A percentile compares a stretch with the other conserved stretches of the same genome.
Conservation (phyloP, 495 filamentous ascomycete genomes). For the Letharia columbiana region DNA sequence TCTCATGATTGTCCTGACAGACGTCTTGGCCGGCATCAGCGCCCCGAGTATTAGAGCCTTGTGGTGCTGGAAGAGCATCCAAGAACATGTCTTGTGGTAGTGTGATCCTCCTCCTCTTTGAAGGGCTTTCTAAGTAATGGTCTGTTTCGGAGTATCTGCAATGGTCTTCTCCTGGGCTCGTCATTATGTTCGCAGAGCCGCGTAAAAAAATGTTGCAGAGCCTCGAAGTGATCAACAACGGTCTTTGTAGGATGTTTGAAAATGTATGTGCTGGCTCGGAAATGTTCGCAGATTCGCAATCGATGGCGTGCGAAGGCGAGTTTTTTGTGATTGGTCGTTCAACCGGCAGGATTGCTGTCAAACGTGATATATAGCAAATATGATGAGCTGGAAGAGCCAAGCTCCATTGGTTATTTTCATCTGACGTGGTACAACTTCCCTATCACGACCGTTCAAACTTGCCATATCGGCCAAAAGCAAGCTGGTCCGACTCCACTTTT, state of each 20-base stretch:
- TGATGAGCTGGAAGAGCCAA: neutral
- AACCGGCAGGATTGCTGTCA: neutral
- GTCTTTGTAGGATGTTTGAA: neutral
- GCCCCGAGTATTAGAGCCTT: neutral
- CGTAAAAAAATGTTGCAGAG: neutral
- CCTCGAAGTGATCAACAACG: neutral
- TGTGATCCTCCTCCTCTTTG: slow-evolving; percentile 20
- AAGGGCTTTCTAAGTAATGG: neutral
- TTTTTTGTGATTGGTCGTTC: slow-evolving; percentile 1
- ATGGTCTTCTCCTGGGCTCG: neutral
- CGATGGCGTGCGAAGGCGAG: slow-evolving; percentile 25
- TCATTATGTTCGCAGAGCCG: neutral
- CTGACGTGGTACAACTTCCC: neutral
- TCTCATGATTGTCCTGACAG: slow-evolving; percentile 17
- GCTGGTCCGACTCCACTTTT: neutral
- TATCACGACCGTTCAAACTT: too few relatives aligned
- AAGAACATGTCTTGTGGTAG: neutral
- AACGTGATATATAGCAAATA: neutral
- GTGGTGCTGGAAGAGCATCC: neutral
- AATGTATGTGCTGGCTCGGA: slow-evolving; percentile 6
- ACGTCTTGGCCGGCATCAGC: neutral
- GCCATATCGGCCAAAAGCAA: too few relatives aligned
- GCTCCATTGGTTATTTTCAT: neutral
- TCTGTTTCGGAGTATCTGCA: neutral
- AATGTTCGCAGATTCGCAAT: slow-evolving; percentile 20